Evolutionary conservation across 768 basidiomycete genomes (phyloP), one percentile per base, ranked within the genome.

Genomic region (Mycena vitilis): DNA sequence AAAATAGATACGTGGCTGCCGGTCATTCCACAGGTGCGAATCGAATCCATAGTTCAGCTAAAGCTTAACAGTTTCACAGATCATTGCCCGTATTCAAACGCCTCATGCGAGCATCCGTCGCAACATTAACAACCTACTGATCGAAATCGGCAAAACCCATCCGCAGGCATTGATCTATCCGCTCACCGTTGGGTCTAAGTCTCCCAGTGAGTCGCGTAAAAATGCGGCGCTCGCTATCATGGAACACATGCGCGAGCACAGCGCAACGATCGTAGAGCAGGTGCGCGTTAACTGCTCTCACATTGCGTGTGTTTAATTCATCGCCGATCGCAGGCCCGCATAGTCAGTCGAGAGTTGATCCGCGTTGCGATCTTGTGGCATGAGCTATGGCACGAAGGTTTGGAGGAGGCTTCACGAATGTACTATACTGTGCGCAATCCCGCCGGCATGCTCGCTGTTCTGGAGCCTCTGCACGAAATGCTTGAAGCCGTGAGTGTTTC

Each of bases 311-410:
- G 42, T 64, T 55, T 23, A 55, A 15, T 42, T 70, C 11, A 65
- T 45, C 25, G n/a, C 25, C 25, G 0, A 12, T 47, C 61, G n/a
- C 68, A 95, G 89, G 96, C 96, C 8, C 81, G 91, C 40, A 77
- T 98, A 40, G 95, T 99, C 78, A 94, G 94, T 76, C 91, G 94
- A 34, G 98, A 99, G 76, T 86, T 99, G 49, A 98, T 99, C 66
- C 91, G 98, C n/a, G 95, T 99, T 5, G 97, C 98, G 9, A 99
- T 99, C 66, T 82, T 99, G 10, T 99, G 98, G 98, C 96, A 99
- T 73, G 98, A 99, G 78, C 82, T 96, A 73, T 99, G 98, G 98
- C 96, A 98, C 74, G 98, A 99, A 81, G 95, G 95, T 18, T 83
- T 99, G 37, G 98, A 99, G 81, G 98, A 99, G 78, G 98, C 98